Conservation (phyloP, 306 rosid species). For the Trifolium fragiferum region DNA sequence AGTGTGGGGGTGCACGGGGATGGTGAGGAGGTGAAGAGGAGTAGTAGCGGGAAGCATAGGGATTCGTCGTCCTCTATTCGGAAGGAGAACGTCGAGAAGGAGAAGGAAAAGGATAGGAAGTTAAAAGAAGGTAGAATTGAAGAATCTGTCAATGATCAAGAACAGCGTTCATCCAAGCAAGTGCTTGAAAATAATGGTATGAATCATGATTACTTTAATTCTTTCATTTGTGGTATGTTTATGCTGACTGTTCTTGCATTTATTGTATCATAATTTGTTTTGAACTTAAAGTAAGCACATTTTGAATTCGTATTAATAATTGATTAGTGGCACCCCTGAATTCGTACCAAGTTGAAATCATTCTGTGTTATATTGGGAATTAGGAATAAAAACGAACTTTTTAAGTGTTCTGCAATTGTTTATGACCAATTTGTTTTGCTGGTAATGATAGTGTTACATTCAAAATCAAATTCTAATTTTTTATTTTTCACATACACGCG, state of each 20-base stretch:
- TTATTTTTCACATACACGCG: too few relatives aligned
- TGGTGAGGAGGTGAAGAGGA: constrained; percentile 76
- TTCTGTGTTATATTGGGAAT: constrained; percentile 6
- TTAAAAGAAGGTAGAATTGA: constrained; percentile 74
- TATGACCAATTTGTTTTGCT: constrained; percentile 2
- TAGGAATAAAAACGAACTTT: neutral
- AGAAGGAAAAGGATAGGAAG: constrained; percentile 69
- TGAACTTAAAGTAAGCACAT: constrained; percentile 19
- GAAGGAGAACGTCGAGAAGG: constrained; percentile 72
- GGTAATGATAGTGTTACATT: constrained; percentile 14
- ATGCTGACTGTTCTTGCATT: constrained; percentile 21
- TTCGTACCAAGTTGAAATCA: constrained; percentile 13
- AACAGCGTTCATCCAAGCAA: constrained; percentile 64
- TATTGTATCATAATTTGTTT: constrained; percentile 6
- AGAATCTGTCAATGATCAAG: constrained; percentile 64
- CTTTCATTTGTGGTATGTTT: constrained; percentile 33
- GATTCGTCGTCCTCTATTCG: constrained; percentile 62
- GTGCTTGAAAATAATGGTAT: constrained; percentile 78
- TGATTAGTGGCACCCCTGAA: neutral
- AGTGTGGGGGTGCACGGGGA: constrained; percentile 68
- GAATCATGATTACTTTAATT: constrained; percentile 53
- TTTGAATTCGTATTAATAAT: constrained; percentile 11
- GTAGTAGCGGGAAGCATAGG: constrained; percentile 79
- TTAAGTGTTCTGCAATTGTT: constrained; percentile 15
- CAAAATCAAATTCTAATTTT: constrained; percentile 8